Evolutionary conservation across 2,329 filamentous ascomycete genomes (phyloP), one percentile per base, ranked within the genome.

Genomic region (Sordariomycetes sp.): DNA sequence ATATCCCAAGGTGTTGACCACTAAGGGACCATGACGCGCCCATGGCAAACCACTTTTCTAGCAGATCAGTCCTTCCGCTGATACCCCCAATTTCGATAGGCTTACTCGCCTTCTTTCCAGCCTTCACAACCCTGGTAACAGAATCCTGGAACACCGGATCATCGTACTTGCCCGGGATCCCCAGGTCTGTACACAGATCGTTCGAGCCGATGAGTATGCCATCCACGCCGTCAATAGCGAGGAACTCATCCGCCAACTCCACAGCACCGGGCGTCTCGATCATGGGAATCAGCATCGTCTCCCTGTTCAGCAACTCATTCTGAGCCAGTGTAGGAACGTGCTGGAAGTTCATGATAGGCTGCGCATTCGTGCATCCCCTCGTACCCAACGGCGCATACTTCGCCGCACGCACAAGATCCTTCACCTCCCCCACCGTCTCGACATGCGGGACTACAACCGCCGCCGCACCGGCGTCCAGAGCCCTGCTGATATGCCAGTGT

Each of bases 401-500:
- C 42, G 68, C 67, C 24, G 68, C 65, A 12, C 62, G 62, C 2
- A 73, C 69, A 15, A 72, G 62, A 15, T 70, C 69, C 25, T 63
- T 64, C 2, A 66, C 68, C 52, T 74, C 69, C 56, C 70, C 64
- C 0, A 71, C 65, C 2, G 65, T 65, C 45, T 69, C 65, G 55
- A 72, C 66, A 58, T 75, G 72, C 1, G 72, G 72, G 3, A 74
- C 66, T 32, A 74, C 68, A 20, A 74, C 69, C 5, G 67, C 72
- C 1, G 68, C 61, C 17, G 72, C 72, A 32, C 72, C 73, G 10
- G 67, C 69, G 59, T 74, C 72, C 1, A 74, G 64, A 15, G 72
- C 66, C 1, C 70, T 63, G 24, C 65, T 67, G 55, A 75, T 62
- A 58, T 69, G 67, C 62, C 66, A 72, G 52, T 67, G 65, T 3